Base-by-base conservation (phyloP, 495 filamentous ascomycete genomes). In the Pseudoneurospora amorphoporcata region DNA sequence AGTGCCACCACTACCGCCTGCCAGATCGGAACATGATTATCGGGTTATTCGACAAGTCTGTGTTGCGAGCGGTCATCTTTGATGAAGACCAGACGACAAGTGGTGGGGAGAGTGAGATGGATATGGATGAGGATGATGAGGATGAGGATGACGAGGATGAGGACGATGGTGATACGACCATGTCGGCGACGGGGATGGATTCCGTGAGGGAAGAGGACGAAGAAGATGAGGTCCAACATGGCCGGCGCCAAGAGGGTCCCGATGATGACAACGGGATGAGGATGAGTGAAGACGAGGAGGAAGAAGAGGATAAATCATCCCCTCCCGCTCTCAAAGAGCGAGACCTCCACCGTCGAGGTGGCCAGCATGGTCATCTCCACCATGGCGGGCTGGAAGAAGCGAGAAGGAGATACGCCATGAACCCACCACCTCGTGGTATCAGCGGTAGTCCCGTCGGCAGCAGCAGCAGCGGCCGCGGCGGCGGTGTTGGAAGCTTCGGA, bases 11-110 rank as follows among this genome's bases (percentile, higher is more conserved):
- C 76, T 98, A 93, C 80, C 88, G 95, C 39, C 85, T 98, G 32
- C 89, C 88, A 7, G 90, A 93, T 68, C 90, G 95, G 53, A 91
- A 92, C 53, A 94, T 96, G 80, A 90, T 97, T 41, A 89, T 98
- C 69, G 94, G 98, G 79, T 83, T 98, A 35, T 99, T 98, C 80
- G 95, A 98, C 75, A 94, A 93, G 81, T 89, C 86, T 42, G 92
- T 98, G 38, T 84, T 98, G 80, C 84, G 93, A 75, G 87, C 89
- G 53, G 92, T 98, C 70, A 90, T 98, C 10, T 85, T 86, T 72
- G 86, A 83, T 19, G 86, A 88, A 73, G 86, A 86, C 40, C 70
- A 69, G 45, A 73, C 61, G 8, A 69, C 68, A 10, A 70, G 72
- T 8, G 74, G 72, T 8, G 74, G 39, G 29, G 72, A 71, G 19